phyloP scores from a whole-genome alignment of 2,329 filamentous ascomycete species.

The Ceratocystis destructans region DNA sequence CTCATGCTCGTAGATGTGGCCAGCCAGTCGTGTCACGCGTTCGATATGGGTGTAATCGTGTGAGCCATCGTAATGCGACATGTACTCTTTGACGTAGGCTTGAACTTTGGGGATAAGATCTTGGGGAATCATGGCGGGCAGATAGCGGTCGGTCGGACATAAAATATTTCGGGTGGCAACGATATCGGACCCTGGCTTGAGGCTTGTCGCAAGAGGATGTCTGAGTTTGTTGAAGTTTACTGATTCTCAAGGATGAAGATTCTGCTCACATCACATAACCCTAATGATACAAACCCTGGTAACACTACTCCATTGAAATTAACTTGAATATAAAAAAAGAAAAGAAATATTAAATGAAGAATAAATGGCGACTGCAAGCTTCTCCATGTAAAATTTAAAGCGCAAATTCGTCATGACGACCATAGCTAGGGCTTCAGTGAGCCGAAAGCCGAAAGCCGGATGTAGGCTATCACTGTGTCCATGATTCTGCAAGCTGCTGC shows the following conservation, averaged over 20 bases:
- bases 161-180: no score
- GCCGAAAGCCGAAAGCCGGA: no score
- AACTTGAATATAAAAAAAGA: no score
- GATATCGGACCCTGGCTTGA: no score
- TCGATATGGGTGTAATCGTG: constrained; percentile 80
- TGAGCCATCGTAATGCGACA: constrained; percentile 67
- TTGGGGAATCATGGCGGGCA: constrained; percentile 20
- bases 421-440: no score
- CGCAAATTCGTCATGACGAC: neutral
- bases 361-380: neutral
- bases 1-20: constrained; percentile 45
- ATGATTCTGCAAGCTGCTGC: no score
- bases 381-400: neutral
- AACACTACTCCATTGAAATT: no score
- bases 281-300: neutral
- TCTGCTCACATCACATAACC: neutral
- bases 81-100: constrained; percentile 54
- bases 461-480: no score
- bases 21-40: constrained; percentile 62
- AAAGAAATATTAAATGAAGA: no score
- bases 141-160: neutral
- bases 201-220: no score
- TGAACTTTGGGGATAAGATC: constrained; percentile 43
- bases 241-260: neutral
- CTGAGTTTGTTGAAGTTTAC: no score